A percentile compares a stretch with the other conserved stretches of the same genome.
These are phyloP conservation scores for Eucalyptus curtisii DNA, from an alignment of 345 rosid genomes.

Conservation along the genomic window DNA sequence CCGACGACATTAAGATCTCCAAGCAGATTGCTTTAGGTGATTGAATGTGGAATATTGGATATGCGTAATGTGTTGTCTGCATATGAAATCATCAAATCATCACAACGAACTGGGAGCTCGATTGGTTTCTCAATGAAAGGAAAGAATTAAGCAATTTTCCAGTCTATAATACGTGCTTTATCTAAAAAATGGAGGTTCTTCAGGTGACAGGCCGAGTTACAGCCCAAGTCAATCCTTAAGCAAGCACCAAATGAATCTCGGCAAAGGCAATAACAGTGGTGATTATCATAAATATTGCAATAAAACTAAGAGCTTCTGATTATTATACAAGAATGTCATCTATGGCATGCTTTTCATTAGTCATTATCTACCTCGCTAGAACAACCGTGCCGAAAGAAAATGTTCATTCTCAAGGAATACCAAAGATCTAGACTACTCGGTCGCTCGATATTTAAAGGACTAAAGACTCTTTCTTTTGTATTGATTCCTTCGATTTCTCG, in stretches of 20 bases:
- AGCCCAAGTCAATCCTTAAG: not conserved
- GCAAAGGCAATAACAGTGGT: not conserved
- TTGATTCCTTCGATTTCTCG: not conserved
- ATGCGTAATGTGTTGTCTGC: not conserved
- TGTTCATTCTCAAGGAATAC: not conserved
- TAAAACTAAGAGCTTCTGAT: not conserved
- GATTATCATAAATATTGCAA: not conserved
- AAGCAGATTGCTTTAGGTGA: not conserved
- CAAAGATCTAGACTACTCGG: not conserved
- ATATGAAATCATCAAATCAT: not conserved
- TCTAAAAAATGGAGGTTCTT: not conserved
- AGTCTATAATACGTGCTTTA: not conserved
- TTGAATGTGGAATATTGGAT: not conserved
- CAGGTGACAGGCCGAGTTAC: not conserved
- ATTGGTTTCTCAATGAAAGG: not conserved
- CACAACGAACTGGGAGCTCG: not conserved
- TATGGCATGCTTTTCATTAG: not conserved
- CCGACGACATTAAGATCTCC: not conserved
- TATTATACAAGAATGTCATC: not conserved
- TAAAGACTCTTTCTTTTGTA: not conserved
- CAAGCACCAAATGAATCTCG: not conserved
- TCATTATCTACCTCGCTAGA: not conserved
- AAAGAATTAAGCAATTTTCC: not conserved
- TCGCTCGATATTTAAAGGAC: not conserved
- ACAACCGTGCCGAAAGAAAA: rapidly evolving